Percentiles rank a stretch among this genome's conserved stretches.
Conservation (phyloP, 179 eudicot species). For the Gypsophila paniculata region DNA sequence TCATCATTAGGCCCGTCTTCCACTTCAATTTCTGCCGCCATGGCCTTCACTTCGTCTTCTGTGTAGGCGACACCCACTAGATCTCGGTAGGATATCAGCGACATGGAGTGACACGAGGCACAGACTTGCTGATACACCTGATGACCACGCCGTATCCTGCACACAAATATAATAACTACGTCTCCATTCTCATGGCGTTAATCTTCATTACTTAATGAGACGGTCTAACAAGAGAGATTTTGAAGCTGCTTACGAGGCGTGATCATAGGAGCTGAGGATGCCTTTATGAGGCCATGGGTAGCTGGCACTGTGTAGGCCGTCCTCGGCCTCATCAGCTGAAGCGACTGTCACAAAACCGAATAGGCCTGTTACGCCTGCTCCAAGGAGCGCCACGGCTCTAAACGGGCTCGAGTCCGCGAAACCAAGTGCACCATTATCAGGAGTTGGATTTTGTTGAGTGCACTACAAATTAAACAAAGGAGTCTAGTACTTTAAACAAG, state of each 20-base stretch:
- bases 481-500: no score
- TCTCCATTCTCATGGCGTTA: no score
- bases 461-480: not conserved
- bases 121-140: constrained; percentile 92
- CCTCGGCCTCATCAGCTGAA: constrained; percentile 22
- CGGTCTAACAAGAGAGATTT: not conserved
- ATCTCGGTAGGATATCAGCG: constrained; percentile 82
- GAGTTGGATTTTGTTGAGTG: not conserved
- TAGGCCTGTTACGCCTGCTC: constrained; percentile 21
- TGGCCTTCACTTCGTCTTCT: constrained; percentile 86
- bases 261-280: constrained; percentile 29
- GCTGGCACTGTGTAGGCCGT: constrained; percentile 16
- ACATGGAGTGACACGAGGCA: constrained; percentile 96
- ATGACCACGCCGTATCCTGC: constrained; percentile 93
- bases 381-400: constrained; percentile 1
- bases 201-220: constrained; percentile 1
- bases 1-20: constrained; percentile 94
- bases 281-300: constrained; percentile 29
- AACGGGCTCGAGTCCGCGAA: not conserved
- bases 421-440: not conserved
- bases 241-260: constrained; percentile 21
- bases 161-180: not conserved
- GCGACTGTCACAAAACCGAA: constrained; percentile 15
- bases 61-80: constrained; percentile 94
- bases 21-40: constrained; percentile 97